Percentiles rank a stretch among this genome's conserved stretches.
Conservation (phyloP, 1,139 yeast genomes). For the Pneumocystis oryctolagi region DNA sequence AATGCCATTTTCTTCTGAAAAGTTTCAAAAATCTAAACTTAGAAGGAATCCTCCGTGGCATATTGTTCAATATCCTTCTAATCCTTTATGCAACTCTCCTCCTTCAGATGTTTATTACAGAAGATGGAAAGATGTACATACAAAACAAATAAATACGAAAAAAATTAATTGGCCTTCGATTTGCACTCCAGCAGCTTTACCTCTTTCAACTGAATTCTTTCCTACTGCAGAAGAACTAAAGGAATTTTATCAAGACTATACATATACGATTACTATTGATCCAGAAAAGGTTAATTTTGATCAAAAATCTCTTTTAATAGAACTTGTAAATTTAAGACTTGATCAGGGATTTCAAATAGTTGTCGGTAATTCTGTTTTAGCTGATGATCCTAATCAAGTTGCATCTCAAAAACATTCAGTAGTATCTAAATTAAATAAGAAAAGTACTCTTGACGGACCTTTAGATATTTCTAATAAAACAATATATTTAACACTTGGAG, state of each 20-base stretch:
- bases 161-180: conserved; percentile 83
- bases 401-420: conserved; percentile 41
- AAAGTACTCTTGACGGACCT: conserved; percentile 25
- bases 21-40: conserved; percentile 6
- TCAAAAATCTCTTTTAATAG: conserved; percentile 54
- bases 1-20: conserved; percentile 4
- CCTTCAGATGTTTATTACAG: conserved; percentile 35
- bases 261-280: conserved; percentile 48
- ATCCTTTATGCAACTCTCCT: conserved; percentile 36
- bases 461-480: conserved; percentile 40
- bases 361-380: conserved; percentile 3
- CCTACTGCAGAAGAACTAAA: conserved; percentile 53
- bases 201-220: conserved; percentile 61
- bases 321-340: conserved; percentile 72
- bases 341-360: conserved; percentile 85
- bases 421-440: conserved; percentile 16
- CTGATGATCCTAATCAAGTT: conserved; percentile 21
- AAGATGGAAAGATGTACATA: conserved; percentile 56
- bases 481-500: conserved; percentile 59
- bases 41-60: conserved; percentile 34
- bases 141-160: conserved; percentile 19
- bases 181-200: conserved; percentile 85
- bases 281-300: conserved; percentile 38
- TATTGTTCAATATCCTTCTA: conserved; percentile 54
- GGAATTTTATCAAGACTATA: conserved; percentile 33